Evolutionary conservation across 176 grass and related monocot species (phyloP), one percentile per base, ranked within the genome.

Genomic region (Juncus inflexus): DNA sequence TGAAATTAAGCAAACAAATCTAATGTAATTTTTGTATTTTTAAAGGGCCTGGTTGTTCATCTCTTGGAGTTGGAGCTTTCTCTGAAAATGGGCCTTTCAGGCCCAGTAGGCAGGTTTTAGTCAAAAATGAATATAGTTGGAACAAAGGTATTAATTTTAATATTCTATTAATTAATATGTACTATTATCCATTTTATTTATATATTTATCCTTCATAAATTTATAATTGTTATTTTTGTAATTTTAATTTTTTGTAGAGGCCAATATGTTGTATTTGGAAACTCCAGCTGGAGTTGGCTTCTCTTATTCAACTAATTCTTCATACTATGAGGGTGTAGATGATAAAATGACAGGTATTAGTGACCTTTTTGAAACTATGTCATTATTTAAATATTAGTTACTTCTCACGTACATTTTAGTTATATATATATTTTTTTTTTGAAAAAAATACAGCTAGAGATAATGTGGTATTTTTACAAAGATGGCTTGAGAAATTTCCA

Each of bases 61-160:
- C 94, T 53, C 83, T 99, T 66, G 94, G 94, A 69, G 94, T 99
- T 43, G 94, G 94, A 60, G 94, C 94, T 55, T 99, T 99, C 83
- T 99, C 94, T 61, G 94, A 99, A 81, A 99, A 99, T 65, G 94
- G 94, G 42, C 94, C 94, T 50, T 99, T 99, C 74, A 84, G 94
- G 72, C 94, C 94, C 15, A 92, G 83, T 73, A 85, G 85, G 9
- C 82, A 84, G 53, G 68, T 77, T 55, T 76, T 99, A 2, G 78
- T 89, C 61, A 86, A 49, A 76, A 99, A 99, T 69, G 94, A 92
- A 64, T 92, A 84, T 84, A 99, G 94, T 66, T 92, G 94, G 94
- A 99, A 99, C 82, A 99, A 86, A 99, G 94, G 94, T 97, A 61
- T 38, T 73, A 65, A 28, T 12, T 42, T 55, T 68, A 15, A 49